A percentile compares a stretch with the other conserved stretches of the same genome.
These are phyloP conservation scores for Chlorella variabilis DNA, from an alignment of 163 green algal genomes.

Conservation along the genomic window DNA sequence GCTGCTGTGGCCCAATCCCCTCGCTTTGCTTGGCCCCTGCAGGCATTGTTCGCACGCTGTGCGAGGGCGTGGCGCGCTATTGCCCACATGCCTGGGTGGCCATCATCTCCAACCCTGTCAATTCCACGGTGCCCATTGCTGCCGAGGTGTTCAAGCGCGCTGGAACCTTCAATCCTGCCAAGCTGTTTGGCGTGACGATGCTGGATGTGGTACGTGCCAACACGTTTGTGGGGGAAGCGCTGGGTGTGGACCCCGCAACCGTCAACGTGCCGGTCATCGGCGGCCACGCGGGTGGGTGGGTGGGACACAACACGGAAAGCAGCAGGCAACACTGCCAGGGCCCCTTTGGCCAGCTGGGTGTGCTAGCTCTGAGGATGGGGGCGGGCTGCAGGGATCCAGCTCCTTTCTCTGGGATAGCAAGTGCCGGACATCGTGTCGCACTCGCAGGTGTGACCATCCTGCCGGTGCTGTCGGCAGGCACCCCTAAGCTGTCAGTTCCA, in stretches of 20 bases:
- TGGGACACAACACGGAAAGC: background rate
- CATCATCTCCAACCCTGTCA: slow-evolving; percentile 97
- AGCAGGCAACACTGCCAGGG: too few relatives aligned
- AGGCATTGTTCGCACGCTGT: slow-evolving; percentile 79
- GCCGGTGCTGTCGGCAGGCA: slow-evolving; percentile 67
- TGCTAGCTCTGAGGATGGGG: too few relatives aligned
- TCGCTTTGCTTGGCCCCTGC: background rate
- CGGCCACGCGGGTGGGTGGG: slow-evolving; percentile 78
- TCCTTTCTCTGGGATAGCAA: too few relatives aligned
- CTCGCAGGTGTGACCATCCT: slow-evolving; percentile 77
- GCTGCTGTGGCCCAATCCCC: background rate
- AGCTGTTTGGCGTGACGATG: slow-evolving; percentile 90
- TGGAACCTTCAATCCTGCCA: slow-evolving; percentile 61
- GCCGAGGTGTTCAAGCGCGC: slow-evolving; percentile 79
- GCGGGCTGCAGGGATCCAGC: too few relatives aligned
- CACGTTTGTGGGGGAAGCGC: slow-evolving; percentile 56
- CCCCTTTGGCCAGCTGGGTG: too few relatives aligned
- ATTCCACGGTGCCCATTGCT: slow-evolving; percentile 94
- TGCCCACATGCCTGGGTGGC: slow-evolving; percentile 86
- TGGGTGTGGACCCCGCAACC: slow-evolving; percentile 64
- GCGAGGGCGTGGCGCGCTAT: slow-evolving; percentile 80
- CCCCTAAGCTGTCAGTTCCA: slow-evolving; percentile 36
- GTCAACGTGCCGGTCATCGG: slow-evolving; percentile 95
- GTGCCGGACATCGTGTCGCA: too few relatives aligned
- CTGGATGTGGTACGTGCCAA: slow-evolving; percentile 86